phyloP scores from a whole-genome alignment of 78 protist species.

The Speleostelium caveatum region DNA sequence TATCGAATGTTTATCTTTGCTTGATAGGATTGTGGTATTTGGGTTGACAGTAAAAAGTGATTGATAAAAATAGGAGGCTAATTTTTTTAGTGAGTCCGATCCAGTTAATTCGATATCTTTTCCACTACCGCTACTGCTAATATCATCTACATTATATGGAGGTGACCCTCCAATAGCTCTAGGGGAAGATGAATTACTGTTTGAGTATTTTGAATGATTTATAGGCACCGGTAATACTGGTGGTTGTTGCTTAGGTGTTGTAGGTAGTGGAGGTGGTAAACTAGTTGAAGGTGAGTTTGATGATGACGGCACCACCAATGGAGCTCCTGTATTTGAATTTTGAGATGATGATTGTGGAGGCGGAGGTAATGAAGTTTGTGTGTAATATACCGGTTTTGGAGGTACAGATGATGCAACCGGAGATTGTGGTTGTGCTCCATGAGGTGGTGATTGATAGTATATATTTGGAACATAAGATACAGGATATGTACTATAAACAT shows the following conservation, averaged over 20 bases:
- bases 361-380: no score
- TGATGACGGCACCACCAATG: no score
- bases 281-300: background rate
- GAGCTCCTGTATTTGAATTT: no score
- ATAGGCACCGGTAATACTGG: background rate
- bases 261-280: background rate
- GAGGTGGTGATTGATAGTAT: no score
- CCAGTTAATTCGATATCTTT: background rate
- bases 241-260: background rate
- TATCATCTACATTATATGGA: background rate
- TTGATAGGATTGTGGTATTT: background rate
- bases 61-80: slow-evolving; percentile 21
- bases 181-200: background rate
- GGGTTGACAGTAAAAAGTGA: slow-evolving; percentile 20
- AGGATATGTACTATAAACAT: no score
- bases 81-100: background rate
- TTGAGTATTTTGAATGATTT: background rate
- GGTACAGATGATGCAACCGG: no score
- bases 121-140: background rate
- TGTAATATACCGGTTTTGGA: no score
- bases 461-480: no score
- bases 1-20: background rate
- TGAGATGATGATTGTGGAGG: no score
- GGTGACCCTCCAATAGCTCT: background rate
- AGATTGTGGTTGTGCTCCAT: no score